These are phyloP conservation scores for Avena insularis DNA, from an alignment of 176 grass and related monocot species.

Conservation along the genomic window DNA sequence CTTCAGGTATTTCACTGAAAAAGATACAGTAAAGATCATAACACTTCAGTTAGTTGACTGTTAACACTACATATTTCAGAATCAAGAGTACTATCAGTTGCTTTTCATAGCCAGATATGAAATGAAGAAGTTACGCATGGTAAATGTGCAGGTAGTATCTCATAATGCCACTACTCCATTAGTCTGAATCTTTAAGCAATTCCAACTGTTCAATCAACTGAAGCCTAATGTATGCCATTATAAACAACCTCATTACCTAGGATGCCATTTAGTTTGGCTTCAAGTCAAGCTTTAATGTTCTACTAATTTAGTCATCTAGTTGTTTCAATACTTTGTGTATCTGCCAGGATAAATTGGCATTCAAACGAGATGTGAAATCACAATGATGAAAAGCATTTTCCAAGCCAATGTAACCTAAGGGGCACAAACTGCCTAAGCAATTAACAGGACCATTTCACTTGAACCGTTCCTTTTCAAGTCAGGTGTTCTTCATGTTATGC, in stretches of 20 bases:
- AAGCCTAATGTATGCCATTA: background rate
- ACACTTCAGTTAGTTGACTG: background rate
- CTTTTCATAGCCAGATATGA: background rate
- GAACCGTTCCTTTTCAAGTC: background rate
- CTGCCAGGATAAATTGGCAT: background rate
- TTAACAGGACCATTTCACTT: background rate
- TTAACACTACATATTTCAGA: background rate
- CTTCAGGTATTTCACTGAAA: background rate
- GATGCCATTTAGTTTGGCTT: background rate
- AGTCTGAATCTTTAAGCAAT: background rate
- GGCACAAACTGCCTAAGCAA: background rate
- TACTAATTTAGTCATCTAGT: conserved; percentile 8
- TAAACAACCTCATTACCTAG: conserved; percentile 6
- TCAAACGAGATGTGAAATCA: background rate
- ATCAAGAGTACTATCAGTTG: background rate
- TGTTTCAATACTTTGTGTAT: background rate
- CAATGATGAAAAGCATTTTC: background rate
- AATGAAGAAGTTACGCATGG: background rate
- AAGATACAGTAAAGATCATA: conserved; percentile 17
- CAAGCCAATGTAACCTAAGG: background rate
- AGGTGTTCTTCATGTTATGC: background rate
- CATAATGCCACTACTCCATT: background rate
- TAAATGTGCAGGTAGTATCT: conserved; percentile 10
- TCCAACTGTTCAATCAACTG: background rate
- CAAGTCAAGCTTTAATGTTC: background rate